Evolutionary conservation across 768 basidiomycete species (phyloP), one percentile per base, ranked within the genome.

Genomic region (Auricularia auricula-judae): DNA sequence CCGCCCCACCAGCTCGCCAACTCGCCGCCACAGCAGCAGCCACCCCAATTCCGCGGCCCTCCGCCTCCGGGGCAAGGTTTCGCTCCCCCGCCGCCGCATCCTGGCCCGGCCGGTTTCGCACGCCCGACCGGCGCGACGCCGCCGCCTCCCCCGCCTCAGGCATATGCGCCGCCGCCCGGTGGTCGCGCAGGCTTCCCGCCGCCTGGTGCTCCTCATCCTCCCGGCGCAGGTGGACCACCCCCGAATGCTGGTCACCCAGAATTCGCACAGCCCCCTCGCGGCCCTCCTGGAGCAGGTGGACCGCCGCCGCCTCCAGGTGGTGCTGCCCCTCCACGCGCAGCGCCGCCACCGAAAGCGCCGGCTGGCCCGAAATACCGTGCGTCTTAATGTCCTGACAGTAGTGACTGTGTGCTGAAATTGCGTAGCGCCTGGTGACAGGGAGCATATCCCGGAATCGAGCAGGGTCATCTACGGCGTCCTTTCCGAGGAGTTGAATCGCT

Each of bases 401-500:
- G 62, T 56, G 11, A 56, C 3, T 51, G 34, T 7, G 61, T 10
- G 60, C 8, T 18, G 21, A 47, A 1, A 53, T 61, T 35, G 63
- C 65, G 34, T 72, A 96, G 93, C 95, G 53, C 81, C 86, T 62
- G 95, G 96, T 64, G 96, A 98, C 73, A 82, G 94, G 34, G 84
- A 83, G n/a, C 96, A 98, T 73, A 97, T 98, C 62, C 88, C 93
- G 1, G 85, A 87, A 8, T 76, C 80, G 58, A 80, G 82, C 23
- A 74, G 79, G 64, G 85, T 88, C 0, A 85, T 89, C 61, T 93
- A 80, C 67, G 79, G 84, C 62, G 78, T 88, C 18, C 77, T 97
- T 44, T 79, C 80, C 23, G 79, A 79, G 58, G 86, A 89, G 64
- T 71, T 95, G 68, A 77, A 78, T 56, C 80, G 81, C 47, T 72